phyloP scores from a whole-genome alignment of 805 yeast genomes.

The Lipomyces yamadae region DNA sequence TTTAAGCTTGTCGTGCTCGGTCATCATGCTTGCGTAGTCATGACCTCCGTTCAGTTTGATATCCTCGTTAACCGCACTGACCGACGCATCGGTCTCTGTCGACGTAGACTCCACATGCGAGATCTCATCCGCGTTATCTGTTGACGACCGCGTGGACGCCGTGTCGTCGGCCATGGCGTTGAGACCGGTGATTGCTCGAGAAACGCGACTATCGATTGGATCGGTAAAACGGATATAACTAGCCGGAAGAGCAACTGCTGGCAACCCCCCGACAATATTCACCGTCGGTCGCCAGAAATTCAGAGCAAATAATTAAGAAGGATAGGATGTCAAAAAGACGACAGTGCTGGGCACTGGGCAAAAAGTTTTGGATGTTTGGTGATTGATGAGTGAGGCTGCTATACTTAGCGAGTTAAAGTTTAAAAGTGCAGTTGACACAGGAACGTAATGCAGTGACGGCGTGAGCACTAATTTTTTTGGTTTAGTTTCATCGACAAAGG shows the following conservation, averaged over 20 bases:
- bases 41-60: not conserved
- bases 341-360: not conserved
- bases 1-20: conserved; percentile 18
- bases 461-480: not conserved
- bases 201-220: not conserved
- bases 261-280: not conserved
- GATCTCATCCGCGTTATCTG: conserved; percentile 1
- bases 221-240: no score
- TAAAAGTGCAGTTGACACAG: not conserved
- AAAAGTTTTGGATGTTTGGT: not conserved
- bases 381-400: not conserved
- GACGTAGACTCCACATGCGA: conserved; percentile 3
- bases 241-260: not conserved
- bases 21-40: not conserved
- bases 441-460: not conserved
- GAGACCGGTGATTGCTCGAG: not conserved
- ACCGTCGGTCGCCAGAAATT: not conserved
- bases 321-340: not conserved
- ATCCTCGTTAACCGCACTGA: not conserved
- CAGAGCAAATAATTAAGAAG: not conserved
- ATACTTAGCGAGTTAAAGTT: not conserved
- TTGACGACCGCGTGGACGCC: conserved; percentile 1
- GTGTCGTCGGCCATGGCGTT: conserved; percentile 1
- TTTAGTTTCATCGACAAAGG: no score
- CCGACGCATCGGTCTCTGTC: conserved; percentile 4